phyloP scores from a whole-genome alignment of 331 rosid genomes.

The Cucumis variabilis region DNA sequence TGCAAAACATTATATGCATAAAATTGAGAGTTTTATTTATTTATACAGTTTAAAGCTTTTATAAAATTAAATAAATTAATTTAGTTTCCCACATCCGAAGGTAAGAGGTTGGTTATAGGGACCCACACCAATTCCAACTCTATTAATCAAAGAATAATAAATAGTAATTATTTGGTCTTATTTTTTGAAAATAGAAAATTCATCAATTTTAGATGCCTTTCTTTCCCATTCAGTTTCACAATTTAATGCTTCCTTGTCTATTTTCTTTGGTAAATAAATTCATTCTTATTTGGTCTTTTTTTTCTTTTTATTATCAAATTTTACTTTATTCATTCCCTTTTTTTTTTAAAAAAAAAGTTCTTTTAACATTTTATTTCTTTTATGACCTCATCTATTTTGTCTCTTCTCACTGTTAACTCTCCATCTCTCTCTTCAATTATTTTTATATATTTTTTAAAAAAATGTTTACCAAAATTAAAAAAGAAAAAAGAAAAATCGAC shows the following conservation, averaged over 20 bases:
- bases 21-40: too few species aligned
- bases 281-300: background rate
- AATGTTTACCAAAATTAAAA: background rate
- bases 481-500: background rate
- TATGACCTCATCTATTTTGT: background rate
- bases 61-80: too few species aligned
- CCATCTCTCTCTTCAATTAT: constrained; percentile 15
- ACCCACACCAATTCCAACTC: background rate
- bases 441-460: background rate
- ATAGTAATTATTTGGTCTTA: background rate
- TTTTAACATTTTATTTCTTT: background rate
- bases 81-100: constrained; percentile 12
- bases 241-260: background rate
- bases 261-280: background rate
- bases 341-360: background rate
- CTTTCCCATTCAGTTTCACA: background rate
- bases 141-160: background rate
- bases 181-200: background rate
- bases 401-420: background rate
- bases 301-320: background rate
- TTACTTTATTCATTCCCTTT: background rate
- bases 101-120: background rate
- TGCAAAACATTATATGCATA: too few species aligned
- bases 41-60: too few species aligned
- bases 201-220: constrained; percentile 6